Percentiles rank a stretch among this genome's conserved stretches.
These are phyloP conservation scores for Protomyces pachydermus DNA, from an alignment of 1,139 yeast genomes.

Conservation along the genomic window DNA sequence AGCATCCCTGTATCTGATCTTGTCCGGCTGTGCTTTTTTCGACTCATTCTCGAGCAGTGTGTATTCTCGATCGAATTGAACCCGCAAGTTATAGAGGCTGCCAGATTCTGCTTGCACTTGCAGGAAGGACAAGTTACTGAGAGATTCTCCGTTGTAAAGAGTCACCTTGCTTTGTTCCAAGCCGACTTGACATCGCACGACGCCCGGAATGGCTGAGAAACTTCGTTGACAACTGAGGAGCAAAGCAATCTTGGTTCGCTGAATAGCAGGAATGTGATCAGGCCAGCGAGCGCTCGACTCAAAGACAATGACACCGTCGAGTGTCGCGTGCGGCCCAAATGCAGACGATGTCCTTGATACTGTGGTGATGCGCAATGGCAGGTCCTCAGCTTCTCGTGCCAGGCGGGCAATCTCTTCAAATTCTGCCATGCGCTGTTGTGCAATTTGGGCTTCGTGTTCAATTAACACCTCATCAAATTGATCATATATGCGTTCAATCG, in stretches of 20 bases:
- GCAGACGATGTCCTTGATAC: conserved; percentile 41
- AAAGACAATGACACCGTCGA: conserved; percentile 73
- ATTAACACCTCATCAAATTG: conserved; percentile 56
- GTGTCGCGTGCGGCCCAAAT: conserved; percentile 1
- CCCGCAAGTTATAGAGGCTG: conserved; percentile 32
- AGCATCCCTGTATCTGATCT: conserved; percentile 10
- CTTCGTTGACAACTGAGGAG: conserved; percentile 65
- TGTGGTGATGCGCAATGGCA: conserved; percentile 70
- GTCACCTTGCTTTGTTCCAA: conserved; percentile 50
- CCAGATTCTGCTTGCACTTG: conserved; percentile 32
- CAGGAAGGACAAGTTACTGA: conserved; percentile 34
- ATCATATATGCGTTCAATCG: conserved; percentile 50
- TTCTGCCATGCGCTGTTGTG: neutral
- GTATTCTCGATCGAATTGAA: conserved; percentile 34
- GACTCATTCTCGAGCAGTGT: conserved; percentile 28
- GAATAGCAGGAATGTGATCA: conserved; percentile 76
- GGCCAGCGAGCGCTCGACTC: conserved; percentile 96
- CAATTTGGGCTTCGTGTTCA: conserved; percentile 14
- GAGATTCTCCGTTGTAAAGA: conserved; percentile 14
- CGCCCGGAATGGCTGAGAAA: conserved; percentile 41
- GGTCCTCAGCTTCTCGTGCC: conserved; percentile 50
- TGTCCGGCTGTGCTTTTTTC: conserved; percentile 26
- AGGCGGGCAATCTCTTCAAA: conserved; percentile 60
- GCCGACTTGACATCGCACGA: conserved; percentile 55
- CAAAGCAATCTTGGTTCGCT: conserved; percentile 85